Conservation (phyloP, 495 filamentous ascomycete genomes). For the Copromyces sp. region DNA sequence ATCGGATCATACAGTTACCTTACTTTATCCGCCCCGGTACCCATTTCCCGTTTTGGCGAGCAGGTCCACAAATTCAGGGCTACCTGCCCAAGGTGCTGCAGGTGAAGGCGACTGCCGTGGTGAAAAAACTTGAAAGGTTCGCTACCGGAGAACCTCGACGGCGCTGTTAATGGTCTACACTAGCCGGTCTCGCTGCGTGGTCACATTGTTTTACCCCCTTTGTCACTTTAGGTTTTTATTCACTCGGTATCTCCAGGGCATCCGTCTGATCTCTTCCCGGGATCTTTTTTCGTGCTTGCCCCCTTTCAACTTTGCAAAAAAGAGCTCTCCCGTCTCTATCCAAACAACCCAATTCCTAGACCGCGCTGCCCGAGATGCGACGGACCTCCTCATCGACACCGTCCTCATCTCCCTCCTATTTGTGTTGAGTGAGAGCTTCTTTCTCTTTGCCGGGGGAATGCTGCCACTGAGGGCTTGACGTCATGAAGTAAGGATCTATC, state of each 20-base stretch:
- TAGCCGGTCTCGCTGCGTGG: neutral
- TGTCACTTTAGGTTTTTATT: neutral
- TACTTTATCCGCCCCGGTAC: neutral
- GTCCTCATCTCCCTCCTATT: neutral
- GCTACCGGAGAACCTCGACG: neutral
- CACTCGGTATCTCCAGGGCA: neutral
- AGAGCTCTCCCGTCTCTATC: neutral
- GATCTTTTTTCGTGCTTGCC: neutral
- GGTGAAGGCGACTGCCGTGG: neutral
- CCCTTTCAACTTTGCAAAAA: neutral
- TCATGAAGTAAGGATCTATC: constrained; percentile 22
- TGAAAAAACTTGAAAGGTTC: neutral
- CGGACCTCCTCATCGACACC: neutral
- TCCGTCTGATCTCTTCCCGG: neutral
- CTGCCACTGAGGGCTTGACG: constrained; percentile 14
- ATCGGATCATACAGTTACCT: too few species aligned
- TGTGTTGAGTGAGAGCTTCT: neutral
- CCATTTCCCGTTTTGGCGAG: neutral
- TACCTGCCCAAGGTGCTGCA: neutral
- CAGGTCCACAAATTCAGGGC: neutral
- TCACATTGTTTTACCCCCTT: neutral
- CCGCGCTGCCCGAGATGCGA: neutral
- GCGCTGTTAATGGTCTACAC: neutral
- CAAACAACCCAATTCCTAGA: neutral
- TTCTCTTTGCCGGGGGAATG: neutral